A percentile compares a stretch with the other conserved stretches of the same genome.
Evolutionary conservation across 2,329 filamentous ascomycete species (phyloP).

Genomic region (Ustulina deusta): DNA sequence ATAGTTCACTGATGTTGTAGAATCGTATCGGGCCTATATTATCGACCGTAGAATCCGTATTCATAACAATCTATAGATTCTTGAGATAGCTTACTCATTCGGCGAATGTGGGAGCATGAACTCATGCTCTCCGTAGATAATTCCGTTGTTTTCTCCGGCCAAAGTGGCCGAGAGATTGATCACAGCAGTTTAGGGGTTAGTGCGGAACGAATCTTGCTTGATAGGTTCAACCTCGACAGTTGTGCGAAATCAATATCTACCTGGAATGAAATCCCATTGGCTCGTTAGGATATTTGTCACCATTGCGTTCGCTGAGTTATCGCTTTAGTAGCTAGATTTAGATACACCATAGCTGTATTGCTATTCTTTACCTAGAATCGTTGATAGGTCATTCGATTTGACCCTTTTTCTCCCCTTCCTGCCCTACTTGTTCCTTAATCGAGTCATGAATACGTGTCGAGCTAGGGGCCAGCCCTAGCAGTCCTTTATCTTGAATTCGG

Average conservation of each 20-base stretch:
- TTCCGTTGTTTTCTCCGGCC: neutral
- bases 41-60: neutral
- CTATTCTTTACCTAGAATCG: too few relatives aligned
- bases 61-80: neutral
- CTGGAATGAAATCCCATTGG: too few relatives aligned
- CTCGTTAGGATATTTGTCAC: too few relatives aligned
- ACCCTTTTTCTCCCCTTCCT: neutral
- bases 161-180: neutral
- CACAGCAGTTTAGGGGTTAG: neutral
- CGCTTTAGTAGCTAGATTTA: too few relatives aligned
- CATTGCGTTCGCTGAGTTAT: too few relatives aligned
- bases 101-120: neutral
- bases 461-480: neutral
- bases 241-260: neutral
- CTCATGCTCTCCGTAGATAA: neutral
- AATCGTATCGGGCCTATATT: neutral
- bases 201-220: neutral
- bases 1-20: neutral
- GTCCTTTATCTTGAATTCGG: neutral
- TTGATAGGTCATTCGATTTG: too few relatives aligned
- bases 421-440: neutral
- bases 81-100: neutral
- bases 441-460: neutral
- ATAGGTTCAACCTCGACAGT: neutral
- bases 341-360: too few relatives aligned